A percentile compares a stretch with the other conserved stretches of the same genome.
Conservation (phyloP, 208 protist genomes). For the Trypanosoma cruzi region DNA sequence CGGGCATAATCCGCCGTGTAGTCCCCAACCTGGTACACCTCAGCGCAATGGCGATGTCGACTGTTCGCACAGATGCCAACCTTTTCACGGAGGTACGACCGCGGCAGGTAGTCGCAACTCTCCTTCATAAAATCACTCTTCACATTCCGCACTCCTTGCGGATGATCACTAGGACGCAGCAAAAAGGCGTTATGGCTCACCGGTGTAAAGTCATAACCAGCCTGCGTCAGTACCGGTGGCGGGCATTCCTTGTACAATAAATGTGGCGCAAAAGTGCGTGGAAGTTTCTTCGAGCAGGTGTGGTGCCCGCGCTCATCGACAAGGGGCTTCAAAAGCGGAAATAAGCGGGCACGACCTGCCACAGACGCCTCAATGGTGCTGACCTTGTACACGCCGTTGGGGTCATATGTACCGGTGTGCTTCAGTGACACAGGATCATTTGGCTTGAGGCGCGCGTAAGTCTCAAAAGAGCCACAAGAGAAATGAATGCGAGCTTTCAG, state of each 20-base stretch:
- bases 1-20: constrained; percentile 81
- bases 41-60: constrained; percentile 84
- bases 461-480: constrained; percentile 65
- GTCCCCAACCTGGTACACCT: constrained; percentile 89
- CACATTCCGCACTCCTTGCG: constrained; percentile 61
- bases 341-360: constrained; percentile 33
- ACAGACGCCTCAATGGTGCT: constrained; percentile 48
- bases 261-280: constrained; percentile 75
- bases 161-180: constrained; percentile 58
- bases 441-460: constrained; percentile 63
- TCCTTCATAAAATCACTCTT: constrained; percentile 78
- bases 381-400: constrained; percentile 58
- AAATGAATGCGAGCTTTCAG: constrained; percentile 83
- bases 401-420: constrained; percentile 60
- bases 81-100: constrained; percentile 65
- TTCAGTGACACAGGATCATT: constrained; percentile 48
- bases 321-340: constrained; percentile 60
- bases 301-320: constrained; percentile 65
- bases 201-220: constrained; percentile 87
- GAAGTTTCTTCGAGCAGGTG: constrained; percentile 42
- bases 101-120: constrained; percentile 74
- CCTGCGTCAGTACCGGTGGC: constrained; percentile 72
- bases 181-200: constrained; percentile 78
- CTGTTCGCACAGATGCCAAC: constrained; percentile 37
- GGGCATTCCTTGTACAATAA: constrained; percentile 77